Evolutionary conservation across 1,284 basidiomycete genomes (phyloP), one percentile per base, ranked within the genome.

Genomic region (Takashimella tepidaria): DNA sequence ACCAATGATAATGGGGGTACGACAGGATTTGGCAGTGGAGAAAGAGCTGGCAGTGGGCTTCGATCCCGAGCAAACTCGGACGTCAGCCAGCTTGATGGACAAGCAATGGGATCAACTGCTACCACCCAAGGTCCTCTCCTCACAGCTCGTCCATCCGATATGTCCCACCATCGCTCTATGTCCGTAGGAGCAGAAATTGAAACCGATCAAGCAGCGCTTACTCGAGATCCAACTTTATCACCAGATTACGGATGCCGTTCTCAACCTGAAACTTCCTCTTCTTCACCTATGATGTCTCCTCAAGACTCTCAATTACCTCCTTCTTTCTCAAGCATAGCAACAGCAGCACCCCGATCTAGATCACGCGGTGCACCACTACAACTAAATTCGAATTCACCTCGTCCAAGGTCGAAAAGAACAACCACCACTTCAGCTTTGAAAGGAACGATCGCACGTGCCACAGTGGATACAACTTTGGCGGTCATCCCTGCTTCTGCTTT

Each of bases 401-500:
- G 31, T 16, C 31, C 31, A 16, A 37, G 16, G 16, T 8, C 31
- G 31, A 37, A 37, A 16, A 37, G 31, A 16, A 8, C 16, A 16
- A 37, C 31, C 31, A 37, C 31, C 16, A 16, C 47, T 21, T 27
- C 45, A 5, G 63, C 66, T 6, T 44, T 73, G 20, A 59, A 67
- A 42, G 70, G 72, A 5, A 72, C 86, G 3, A 84, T 98, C 26
- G 93, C 92, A 12, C 81, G 93, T 25, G 96, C 95, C 3, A 88
- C 87, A 1, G 87, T 89, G 51, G 95, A 99, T 69, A 92, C 90
- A 3, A 98, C 95, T 0, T 78, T 99, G 6, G 96, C 95, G n/a
- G 95, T 98, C 13, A 98, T 99, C 52, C 96, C 95, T 4, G 93
- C 95, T 1, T 92, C 97, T 70, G 96, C 95, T 3, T 99, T 99